These are phyloP conservation scores for Ostreobium quekettii DNA, from an alignment of 139 green algal species.

Conservation along the genomic window DNA sequence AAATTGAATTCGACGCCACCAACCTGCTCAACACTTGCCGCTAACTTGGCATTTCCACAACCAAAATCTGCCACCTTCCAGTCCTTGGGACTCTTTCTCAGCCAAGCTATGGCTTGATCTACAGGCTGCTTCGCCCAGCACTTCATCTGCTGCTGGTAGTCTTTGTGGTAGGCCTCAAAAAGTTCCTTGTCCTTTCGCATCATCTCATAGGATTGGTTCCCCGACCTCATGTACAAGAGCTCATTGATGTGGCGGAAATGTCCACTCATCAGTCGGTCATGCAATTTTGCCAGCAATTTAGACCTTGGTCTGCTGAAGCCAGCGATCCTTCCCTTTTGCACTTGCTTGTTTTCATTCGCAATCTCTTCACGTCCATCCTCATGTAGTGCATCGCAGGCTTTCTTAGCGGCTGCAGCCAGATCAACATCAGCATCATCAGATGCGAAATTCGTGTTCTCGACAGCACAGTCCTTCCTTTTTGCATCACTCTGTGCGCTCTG, in stretches of 20 bases:
- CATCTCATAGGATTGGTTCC: slow-evolving; percentile 45
- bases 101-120: slow-evolving; percentile 60
- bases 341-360: not conserved
- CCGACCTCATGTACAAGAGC: slow-evolving; percentile 79
- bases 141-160: slow-evolving; percentile 73
- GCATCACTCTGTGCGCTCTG: too few species aligned
- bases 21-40: slow-evolving; percentile 43
- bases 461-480: too few species aligned
- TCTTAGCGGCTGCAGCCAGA: too few species aligned
- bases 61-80: slow-evolving; percentile 85
- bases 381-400: too few species aligned
- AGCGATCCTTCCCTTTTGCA: not conserved
- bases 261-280: slow-evolving; percentile 57
- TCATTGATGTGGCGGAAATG: slow-evolving; percentile 94
- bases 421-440: too few species aligned
- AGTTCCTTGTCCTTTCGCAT: slow-evolving; percentile 58
- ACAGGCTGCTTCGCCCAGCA: slow-evolving; percentile 80
- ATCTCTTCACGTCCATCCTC: too few species aligned
- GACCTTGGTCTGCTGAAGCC: slow-evolving; percentile 12
- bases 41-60: slow-evolving; percentile 83
- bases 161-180: slow-evolving; percentile 81
- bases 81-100: slow-evolving; percentile 29
- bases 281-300: slow-evolving; percentile 62
- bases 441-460: too few species aligned
- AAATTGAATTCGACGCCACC: too few species aligned